Conservation (phyloP, 176 grass and related monocot species). For the Eleusine coracana region DNA sequence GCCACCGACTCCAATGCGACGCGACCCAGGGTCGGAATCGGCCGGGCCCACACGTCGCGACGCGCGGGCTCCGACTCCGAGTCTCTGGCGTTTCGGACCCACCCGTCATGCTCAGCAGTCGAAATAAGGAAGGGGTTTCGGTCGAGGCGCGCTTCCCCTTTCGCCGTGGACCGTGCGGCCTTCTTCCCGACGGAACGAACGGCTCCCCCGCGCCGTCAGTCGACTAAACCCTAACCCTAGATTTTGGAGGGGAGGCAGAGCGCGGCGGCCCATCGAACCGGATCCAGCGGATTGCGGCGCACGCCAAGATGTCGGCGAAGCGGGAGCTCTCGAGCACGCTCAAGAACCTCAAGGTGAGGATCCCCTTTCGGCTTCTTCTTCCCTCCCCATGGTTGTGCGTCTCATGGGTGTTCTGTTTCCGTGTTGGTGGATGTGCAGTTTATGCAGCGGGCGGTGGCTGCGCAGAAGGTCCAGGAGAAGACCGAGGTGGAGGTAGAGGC, state of each 20-base stretch:
- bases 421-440: constrained; percentile 49
- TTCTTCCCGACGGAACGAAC: not conserved
- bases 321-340: constrained; percentile 90
- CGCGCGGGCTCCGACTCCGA: too few relatives aligned
- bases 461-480: constrained; percentile 51
- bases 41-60: not conserved
- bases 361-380: not conserved
- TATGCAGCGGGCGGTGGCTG: constrained; percentile 77
- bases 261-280: not conserved
- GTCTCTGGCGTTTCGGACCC: not conserved
- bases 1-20: not conserved
- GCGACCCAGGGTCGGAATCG: not conserved
- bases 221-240: constrained; percentile 48
- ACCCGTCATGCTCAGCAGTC: not conserved
- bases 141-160: not conserved
- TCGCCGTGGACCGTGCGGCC: not conserved
- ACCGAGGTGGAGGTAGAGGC: constrained; percentile 40
- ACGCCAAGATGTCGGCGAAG: constrained; percentile 63
- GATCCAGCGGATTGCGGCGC: not conserved
- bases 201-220: not conserved
- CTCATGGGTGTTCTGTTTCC: constrained; percentile 7
- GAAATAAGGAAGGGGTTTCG: constrained; percentile 9
- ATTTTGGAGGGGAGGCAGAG: not conserved
- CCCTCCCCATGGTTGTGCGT: not conserved
- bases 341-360: constrained; percentile 72